These are phyloP conservation scores for Russula vinacea DNA, from an alignment of 768 basidiomycete species.

Conservation along the genomic window DNA sequence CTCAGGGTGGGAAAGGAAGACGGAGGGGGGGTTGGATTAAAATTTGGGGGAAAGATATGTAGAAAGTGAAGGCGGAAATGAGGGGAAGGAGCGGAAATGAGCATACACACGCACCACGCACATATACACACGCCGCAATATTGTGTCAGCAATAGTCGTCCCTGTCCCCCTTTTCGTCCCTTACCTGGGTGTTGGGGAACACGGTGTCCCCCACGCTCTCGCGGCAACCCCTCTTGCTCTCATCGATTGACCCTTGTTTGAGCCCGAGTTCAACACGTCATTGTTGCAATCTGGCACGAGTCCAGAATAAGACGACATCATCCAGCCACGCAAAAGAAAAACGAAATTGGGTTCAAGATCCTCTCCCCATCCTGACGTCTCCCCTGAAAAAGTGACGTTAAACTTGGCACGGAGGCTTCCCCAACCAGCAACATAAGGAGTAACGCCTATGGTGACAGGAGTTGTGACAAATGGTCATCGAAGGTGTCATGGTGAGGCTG, in stretches of 20 bases:
- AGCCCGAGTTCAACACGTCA: background rate
- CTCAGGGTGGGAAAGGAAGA: background rate
- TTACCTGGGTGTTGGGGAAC: background rate
- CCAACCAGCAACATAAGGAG: background rate
- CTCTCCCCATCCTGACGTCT: background rate
- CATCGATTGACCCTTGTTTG: background rate
- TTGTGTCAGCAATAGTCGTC: background rate
- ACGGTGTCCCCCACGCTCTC: background rate
- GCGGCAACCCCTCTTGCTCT: background rate
- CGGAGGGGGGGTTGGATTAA: constrained; percentile 1
- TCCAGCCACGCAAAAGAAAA: background rate
- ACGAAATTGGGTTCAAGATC: background rate
- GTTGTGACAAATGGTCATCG: background rate
- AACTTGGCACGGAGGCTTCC: background rate
- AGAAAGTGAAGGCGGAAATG: constrained; percentile 13
- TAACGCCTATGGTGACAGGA: background rate
- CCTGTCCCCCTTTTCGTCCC: constrained; percentile 10
- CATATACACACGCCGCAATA: constrained; percentile 12
- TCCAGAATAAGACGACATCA: background rate
- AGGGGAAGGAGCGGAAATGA: constrained; percentile 20
- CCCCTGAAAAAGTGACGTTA: background rate
- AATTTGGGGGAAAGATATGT: background rate
- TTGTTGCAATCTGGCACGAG: background rate
- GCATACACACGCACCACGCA: constrained; percentile 14
- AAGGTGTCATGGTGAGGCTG: background rate